These are phyloP conservation scores for Coprinellus aureogranulatus DNA, from an alignment of 768 basidiomycete species.

Conservation along the genomic window DNA sequence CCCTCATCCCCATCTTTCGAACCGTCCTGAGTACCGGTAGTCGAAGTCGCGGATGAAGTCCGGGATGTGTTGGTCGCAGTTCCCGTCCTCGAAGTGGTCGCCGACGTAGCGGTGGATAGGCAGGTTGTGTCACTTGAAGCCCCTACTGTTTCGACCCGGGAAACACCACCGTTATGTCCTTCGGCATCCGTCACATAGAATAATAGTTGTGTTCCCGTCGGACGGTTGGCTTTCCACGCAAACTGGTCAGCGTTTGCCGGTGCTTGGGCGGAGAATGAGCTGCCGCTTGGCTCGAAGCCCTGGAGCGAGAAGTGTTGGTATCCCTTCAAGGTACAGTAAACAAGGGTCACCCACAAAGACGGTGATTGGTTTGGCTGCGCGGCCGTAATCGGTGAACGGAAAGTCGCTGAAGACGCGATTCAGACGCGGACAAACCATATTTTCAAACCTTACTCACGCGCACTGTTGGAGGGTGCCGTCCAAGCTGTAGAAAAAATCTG, in stretches of 20 bases:
- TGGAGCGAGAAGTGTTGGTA: constrained; percentile 1
- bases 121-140: constrained; percentile 22
- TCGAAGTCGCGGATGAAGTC: not conserved
- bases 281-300: constrained; percentile 23
- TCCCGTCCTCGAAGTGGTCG: constrained; percentile 3
- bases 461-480: constrained; percentile 24
- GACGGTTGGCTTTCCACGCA: constrained; percentile 23
- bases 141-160: constrained; percentile 17
- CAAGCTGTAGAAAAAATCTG: constrained; percentile 27
- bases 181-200: constrained; percentile 25
- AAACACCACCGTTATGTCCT: constrained; percentile 23
- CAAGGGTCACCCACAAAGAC: constrained; percentile 18
- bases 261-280: constrained; percentile 20
- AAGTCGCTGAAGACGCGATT: constrained; percentile 16
- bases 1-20: not conserved
- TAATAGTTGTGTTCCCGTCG: constrained; percentile 21
- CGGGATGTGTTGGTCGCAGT: not conserved
- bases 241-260: constrained; percentile 18
- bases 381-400: constrained; percentile 20
- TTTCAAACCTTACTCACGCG: constrained; percentile 17
- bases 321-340: not conserved
- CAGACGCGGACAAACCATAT: not conserved
- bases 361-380: constrained; percentile 23
- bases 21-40: not conserved
- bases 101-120: constrained; percentile 4